Base-by-base conservation (phyloP, 164 flowering plant species). In the Saururus chinensis region DNA sequence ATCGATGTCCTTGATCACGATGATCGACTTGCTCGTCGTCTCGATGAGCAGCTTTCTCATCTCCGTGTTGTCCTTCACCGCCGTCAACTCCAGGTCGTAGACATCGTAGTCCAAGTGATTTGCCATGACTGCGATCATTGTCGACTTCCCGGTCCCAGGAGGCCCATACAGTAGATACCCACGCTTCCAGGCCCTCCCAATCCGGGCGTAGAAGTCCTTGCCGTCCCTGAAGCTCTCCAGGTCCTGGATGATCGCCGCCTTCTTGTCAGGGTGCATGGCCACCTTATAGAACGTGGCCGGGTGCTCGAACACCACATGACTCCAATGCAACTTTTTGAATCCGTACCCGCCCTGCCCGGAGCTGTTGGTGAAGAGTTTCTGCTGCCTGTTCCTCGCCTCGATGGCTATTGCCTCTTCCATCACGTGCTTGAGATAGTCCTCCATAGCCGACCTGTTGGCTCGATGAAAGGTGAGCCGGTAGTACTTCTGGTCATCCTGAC, bases 351-450 rank as follows among this genome's bases (percentile, higher is more conserved):
- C 49, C 5, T 14, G 8, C 14, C 49, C 49, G 49, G 49, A 42
- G 49, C 49, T 42, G 49, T 42, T 42, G 12, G 49, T 42, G 49
- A 42, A 42, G 14, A 42, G 49, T 14, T 42, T 23, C 59, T 4
- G 59, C 37, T 56, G 24, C 67, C 83, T 70, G 56, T 75, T 84
- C 10, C 62, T 68, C 42, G 65, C 62, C 17, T 61, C 56, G n/a
- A 82, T 71, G 19, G 75, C 82, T 63, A 67, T 82, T 45, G 84
- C 86, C 59, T 75, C 73, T 20, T 60, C 66, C 57, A 80, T 10
- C 4, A 84, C 79, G 57, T 79, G 79, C 24, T 66, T 63, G 66
- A 84, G 49, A 37, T 84, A 84, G 4, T 64, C 23, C 23, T 71
- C 74, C 0, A 76, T 72, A 4, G 49, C 49, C 49, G 49, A 4